phyloP scores from a whole-genome alignment of 495 filamentous ascomycete genomes.

The Neurospora sp. region DNA sequence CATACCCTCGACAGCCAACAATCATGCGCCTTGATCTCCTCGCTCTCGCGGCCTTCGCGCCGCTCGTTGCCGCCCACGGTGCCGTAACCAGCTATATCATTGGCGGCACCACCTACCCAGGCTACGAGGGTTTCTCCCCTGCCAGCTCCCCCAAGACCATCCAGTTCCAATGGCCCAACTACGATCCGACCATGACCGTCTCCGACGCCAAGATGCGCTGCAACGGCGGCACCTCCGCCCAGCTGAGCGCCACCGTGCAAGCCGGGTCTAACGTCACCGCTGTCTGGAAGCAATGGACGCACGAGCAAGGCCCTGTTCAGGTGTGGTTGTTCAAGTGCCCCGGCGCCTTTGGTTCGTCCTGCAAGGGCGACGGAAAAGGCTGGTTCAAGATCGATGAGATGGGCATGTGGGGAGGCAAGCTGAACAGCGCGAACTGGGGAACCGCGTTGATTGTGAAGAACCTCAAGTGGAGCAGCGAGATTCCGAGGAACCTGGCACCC shows the following conservation, averaged over 20 bases:
- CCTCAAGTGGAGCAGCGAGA: slow-evolving; percentile 35
- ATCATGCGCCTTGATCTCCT: slow-evolving; percentile 6
- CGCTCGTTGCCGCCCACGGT: slow-evolving; percentile 38
- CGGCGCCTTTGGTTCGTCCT: slow-evolving; percentile 20
- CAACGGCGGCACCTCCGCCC: slow-evolving; percentile 30
- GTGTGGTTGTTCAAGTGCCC: slow-evolving; percentile 36
- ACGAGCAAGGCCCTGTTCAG: slow-evolving; percentile 36
- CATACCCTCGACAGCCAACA: not conserved
- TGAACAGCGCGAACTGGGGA: slow-evolving; percentile 43
- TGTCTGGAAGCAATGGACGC: slow-evolving; percentile 42
- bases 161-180: slow-evolving; percentile 43
- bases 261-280: slow-evolving; percentile 40
- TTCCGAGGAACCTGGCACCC: slow-evolving; percentile 23
- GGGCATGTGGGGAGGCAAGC: slow-evolving; percentile 24
- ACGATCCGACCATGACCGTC: slow-evolving; percentile 36
- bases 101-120: slow-evolving; percentile 33
- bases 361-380: slow-evolving; percentile 23
- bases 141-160: slow-evolving; percentile 33
- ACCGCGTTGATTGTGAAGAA: slow-evolving; percentile 36
- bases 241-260: slow-evolving; percentile 24
- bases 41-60: slow-evolving; percentile 1
- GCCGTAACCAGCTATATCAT: slow-evolving; percentile 45
- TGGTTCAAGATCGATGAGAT: slow-evolving; percentile 45
- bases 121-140: slow-evolving; percentile 37
- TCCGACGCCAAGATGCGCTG: slow-evolving; percentile 34